Evolutionary conservation across 805 yeast species (phyloP), one percentile per base, ranked within the genome.

Genomic region (Spathaspora arborariae): DNA sequence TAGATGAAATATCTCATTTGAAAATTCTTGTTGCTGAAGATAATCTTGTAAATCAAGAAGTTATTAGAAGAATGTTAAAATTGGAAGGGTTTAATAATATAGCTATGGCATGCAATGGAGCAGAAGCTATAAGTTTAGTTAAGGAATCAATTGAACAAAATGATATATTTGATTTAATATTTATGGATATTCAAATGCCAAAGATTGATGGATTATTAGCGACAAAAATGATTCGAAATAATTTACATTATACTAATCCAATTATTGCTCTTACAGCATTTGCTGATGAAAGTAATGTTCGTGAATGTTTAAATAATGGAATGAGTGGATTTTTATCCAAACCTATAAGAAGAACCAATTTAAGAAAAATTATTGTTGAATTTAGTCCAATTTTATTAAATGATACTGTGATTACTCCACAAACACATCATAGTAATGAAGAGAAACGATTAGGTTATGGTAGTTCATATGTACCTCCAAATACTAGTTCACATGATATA

Each of bases 141-240:
- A 73, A 78, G 50, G 74, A 73, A 27, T 68, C 82, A 1, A 56
- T 68, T 20, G 73, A 64, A 2, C 57, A 63, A 2, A 64, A 64
- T 13, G 69, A 69, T 8, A 57, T 62, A 13, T 89, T 75, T 61
- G 92, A 88, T 60, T 66, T 92, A 45, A 80, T 94, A 1, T 88
- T 92, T 60, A 92, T 92, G 99, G 99, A 92, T 64, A 95, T 92
- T 44, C 97, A 92, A 65, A 92, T 91, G 98, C 98, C 98, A 4
- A 84, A 81, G 56, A 75, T 90, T 54, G 97, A 92, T 62, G 99
- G 99, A 2, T 68, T 91, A 24, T 72, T 81, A 20, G 96, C 97
- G 0, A 90, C 98, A 0, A 80, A 72, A 50, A 73, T 78, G 57
- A 85, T 92, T 30, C 73, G 97, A 39, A 65, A 72, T 15, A 82